Evolutionary conservation across 2,329 filamentous ascomycete species (phyloP).

Genomic region (Hypoxylon sp.): DNA sequence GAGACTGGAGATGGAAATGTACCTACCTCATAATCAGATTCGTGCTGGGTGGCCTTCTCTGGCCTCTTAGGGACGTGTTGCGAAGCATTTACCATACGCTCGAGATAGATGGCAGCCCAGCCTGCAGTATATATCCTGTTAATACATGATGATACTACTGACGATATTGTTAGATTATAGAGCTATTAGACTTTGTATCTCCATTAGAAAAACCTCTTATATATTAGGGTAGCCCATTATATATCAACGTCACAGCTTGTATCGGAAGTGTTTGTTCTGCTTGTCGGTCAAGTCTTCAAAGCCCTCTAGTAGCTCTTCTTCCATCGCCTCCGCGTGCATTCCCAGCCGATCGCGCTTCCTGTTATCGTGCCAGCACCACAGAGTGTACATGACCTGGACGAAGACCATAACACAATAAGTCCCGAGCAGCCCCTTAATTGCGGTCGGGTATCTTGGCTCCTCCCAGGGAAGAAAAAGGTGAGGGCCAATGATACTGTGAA

Average conservation of each 20-base stretch:
- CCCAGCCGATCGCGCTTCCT: conserved; percentile 26
- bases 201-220: too few species aligned
- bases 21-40: too few species aligned
- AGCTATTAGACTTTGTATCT: neutral
- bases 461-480: conserved; percentile 34
- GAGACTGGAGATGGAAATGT: too few species aligned
- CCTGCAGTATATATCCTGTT: neutral
- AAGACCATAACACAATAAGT: conserved; percentile 32
- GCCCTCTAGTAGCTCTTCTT: conserved; percentile 32
- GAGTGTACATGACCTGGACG: conserved; percentile 29
- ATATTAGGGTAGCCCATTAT: too few species aligned
- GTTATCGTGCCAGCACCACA: conserved; percentile 36
- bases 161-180: neutral
- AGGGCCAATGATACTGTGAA: conserved; percentile 46
- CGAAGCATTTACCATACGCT: too few species aligned
- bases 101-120: neutral
- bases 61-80: neutral
- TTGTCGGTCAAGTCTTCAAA: conserved; percentile 38
- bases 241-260: conserved; percentile 18
- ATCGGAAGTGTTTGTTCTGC: conserved; percentile 38
- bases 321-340: conserved; percentile 18
- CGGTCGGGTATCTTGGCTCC: conserved; percentile 33
- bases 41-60: neutral
- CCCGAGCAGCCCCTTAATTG: conserved; percentile 34
- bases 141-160: too few species aligned